These are phyloP conservation scores for Boletellus emodensis DNA, from an alignment of 768 basidiomycete species.

Conservation along the genomic window DNA sequence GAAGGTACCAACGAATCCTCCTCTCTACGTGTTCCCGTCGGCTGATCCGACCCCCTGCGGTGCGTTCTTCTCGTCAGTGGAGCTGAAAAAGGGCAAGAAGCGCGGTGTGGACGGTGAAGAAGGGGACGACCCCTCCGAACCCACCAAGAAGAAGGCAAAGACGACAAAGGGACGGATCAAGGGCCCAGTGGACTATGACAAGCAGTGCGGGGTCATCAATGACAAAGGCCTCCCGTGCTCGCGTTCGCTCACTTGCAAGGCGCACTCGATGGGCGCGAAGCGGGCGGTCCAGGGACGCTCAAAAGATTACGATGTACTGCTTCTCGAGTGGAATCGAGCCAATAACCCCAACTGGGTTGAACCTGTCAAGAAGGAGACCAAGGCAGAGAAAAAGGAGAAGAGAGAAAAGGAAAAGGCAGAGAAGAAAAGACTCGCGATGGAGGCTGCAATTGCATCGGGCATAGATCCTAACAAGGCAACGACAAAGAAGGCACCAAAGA, in stretches of 20 bases:
- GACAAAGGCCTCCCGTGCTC: conserved; percentile 92
- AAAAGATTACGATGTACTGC: conserved; percentile 76
- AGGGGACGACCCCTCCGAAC: conserved; percentile 57
- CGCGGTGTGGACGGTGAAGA: conserved; percentile 76
- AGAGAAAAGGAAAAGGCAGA: conserved; percentile 77
- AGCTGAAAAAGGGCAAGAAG: conserved; percentile 63
- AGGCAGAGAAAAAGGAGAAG: conserved; percentile 84
- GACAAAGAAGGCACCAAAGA: conserved; percentile 64
- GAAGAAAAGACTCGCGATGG: conserved; percentile 70
- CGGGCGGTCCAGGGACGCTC: conserved; percentile 87
- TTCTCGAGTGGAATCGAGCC: conserved; percentile 87
- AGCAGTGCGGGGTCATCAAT: conserved; percentile 96
- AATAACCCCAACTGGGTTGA: conserved; percentile 87
- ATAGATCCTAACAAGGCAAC: conserved; percentile 41
- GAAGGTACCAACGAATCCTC: conserved; percentile 37
- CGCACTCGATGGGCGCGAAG: conserved; percentile 96
- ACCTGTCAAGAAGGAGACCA: conserved; percentile 81
- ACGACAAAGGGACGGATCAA: conserved; percentile 76
- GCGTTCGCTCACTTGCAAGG: conserved; percentile 95
- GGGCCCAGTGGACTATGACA: conserved; percentile 86
- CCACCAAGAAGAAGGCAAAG: conserved; percentile 79
- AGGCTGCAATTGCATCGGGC: conserved; percentile 64
- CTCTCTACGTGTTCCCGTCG: not conserved
- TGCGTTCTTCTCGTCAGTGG: conserved; percentile 17
- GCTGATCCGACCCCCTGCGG: conserved; percentile 1